Conservation (phyloP, 192 early-diverging fungal species). For the Rhizophagus clarus region DNA sequence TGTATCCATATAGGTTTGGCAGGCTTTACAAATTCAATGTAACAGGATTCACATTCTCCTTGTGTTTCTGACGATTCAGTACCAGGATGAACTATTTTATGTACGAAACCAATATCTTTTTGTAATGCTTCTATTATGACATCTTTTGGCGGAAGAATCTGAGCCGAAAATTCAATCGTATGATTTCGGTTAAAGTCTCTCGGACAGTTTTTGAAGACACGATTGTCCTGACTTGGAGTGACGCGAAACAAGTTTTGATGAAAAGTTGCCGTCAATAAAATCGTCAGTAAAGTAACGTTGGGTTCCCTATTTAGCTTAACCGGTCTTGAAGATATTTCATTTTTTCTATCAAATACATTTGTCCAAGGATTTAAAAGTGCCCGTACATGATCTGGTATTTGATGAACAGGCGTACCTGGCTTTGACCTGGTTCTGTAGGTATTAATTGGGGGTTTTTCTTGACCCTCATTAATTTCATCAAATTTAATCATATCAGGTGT, state of each 20-base stretch:
- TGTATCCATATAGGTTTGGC: slow-evolving; percentile 29
- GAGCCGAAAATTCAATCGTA: slow-evolving; percentile 32
- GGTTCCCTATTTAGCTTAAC: slow-evolving; percentile 24
- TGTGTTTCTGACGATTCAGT: neutral
- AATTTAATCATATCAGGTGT: neutral
- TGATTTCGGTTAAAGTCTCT: slow-evolving; percentile 18
- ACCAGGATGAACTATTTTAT: slow-evolving; percentile 26
- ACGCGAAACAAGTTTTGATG: slow-evolving; percentile 32
- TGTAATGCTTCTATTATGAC: slow-evolving; percentile 22
- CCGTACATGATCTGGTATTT: neutral
- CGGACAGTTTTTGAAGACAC: slow-evolving; percentile 21
- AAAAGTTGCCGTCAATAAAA: slow-evolving; percentile 33
- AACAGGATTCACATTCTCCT: slow-evolving; percentile 14
- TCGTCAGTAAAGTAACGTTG: slow-evolving; percentile 13
- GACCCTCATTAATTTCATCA: neutral
- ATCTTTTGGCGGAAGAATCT: slow-evolving; percentile 18
- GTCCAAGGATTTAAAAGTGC: slow-evolving; percentile 24
- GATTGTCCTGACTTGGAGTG: neutral
- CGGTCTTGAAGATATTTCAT: slow-evolving; percentile 17
- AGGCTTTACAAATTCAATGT: slow-evolving; percentile 34
- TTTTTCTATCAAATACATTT: slow-evolving; percentile 34
- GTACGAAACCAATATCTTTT: slow-evolving; percentile 29
- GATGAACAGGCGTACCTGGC: neutral
- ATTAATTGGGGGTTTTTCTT: neutral
- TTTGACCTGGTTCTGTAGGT: neutral